Conservation (phyloP, 805 yeast genomes). For the Pichia thaimueangensis region DNA sequence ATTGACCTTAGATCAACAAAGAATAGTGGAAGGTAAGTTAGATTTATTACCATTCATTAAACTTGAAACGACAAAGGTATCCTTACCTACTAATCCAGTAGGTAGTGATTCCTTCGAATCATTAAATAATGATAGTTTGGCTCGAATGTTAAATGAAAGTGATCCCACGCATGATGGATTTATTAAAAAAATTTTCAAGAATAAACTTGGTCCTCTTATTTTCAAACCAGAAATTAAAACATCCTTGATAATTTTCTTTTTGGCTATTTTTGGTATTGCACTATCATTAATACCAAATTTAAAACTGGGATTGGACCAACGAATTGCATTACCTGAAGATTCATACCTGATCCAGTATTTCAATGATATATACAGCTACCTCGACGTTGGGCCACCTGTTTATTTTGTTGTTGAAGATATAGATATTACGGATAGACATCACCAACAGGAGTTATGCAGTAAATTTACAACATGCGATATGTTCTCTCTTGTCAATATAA, state of each 20-base stretch:
- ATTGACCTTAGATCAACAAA: conserved; percentile 56
- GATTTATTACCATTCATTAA: conserved; percentile 57
- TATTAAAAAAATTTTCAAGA: conserved; percentile 37
- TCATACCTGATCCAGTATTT: conserved; percentile 81
- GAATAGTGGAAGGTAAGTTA: conserved; percentile 51
- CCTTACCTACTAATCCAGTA: conserved; percentile 13
- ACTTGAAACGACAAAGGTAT: conserved; percentile 3
- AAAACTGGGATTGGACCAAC: conserved; percentile 79
- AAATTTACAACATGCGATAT: conserved; percentile 79
- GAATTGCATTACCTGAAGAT: conserved; percentile 76
- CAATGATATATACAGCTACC: conserved; percentile 61
- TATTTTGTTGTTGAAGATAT: conserved; percentile 72
- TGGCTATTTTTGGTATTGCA: conserved; percentile 61
- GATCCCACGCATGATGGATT: conserved; percentile 20
- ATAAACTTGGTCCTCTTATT: conserved; percentile 54
- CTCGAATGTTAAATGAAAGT: conserved; percentile 19
- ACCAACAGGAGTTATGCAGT: conserved; percentile 79
- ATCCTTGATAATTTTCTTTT: conserved; percentile 46
- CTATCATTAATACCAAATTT: conserved; percentile 63
- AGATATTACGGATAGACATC: conserved; percentile 52
- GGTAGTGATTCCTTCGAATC: conserved; percentile 10
- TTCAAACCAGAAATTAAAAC: conserved; percentile 42
- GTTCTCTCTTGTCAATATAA: conserved; percentile 67
- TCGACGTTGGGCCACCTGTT: conserved; percentile 88
- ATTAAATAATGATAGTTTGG: conserved; percentile 17